Conservation (phyloP, 306 rosid genomes). For the Trifolium pratense region DNA sequence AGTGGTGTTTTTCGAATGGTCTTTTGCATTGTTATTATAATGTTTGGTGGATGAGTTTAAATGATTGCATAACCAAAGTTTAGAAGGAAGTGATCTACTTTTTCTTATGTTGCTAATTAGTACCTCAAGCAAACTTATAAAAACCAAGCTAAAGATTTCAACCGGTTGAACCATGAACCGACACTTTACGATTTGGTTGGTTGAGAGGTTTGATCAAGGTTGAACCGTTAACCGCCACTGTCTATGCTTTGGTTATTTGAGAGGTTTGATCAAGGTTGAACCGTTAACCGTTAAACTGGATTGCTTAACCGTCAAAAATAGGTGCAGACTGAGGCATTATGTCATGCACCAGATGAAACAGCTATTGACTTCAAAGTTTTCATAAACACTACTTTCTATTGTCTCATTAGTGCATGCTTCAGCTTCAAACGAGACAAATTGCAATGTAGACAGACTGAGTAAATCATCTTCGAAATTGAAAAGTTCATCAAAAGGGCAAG, state of each 20-base stretch:
- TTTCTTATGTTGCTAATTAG: not conserved
- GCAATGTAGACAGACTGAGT: not conserved
- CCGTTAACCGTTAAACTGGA: too few species aligned
- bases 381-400: not conserved
- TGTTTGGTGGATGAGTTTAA: constrained; percentile 5
- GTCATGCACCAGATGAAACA: constrained; percentile 6
- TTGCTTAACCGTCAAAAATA: too few species aligned
- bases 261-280: too few species aligned
- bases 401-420: constrained; percentile 17
- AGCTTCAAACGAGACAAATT: constrained; percentile 4
- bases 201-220: too few species aligned
- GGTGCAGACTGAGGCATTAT: constrained; percentile 11
- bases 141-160: not conserved
- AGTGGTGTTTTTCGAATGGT: constrained; percentile 13
- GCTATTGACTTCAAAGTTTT: not conserved
- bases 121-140: not conserved
- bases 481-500: not conserved
- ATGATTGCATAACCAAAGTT: not conserved
- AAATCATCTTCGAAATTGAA: too few species aligned
- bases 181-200: too few species aligned
- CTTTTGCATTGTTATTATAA: constrained; percentile 15
- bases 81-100: not conserved
- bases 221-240: too few species aligned
- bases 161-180: not conserved
- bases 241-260: too few species aligned